phyloP scores from a whole-genome alignment of 2,329 filamentous ascomycete genomes.

The Plectosphaerella plurivora region DNA sequence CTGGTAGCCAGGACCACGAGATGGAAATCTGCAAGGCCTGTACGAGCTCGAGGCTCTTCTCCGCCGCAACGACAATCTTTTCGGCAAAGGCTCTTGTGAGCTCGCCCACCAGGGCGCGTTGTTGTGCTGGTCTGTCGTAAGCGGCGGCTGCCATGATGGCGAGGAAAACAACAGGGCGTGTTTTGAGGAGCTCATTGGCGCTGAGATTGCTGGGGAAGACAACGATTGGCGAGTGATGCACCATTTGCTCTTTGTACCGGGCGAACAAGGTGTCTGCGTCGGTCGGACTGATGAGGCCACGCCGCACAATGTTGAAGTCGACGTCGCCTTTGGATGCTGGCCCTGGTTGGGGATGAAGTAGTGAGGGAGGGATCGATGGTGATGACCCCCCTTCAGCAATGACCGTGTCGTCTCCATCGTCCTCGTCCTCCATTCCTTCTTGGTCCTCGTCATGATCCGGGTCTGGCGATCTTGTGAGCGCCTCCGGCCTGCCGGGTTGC shows the following conservation, averaged over 20 bases:
- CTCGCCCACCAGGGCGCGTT: conserved; percentile 60
- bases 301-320: conserved; percentile 48
- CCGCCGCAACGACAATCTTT: conserved; percentile 65
- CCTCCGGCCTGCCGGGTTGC: neutral
- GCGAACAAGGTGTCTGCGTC: conserved; percentile 49
- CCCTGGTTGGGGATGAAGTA: too few species aligned
- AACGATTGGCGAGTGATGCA: conserved; percentile 56
- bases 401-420: neutral
- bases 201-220: conserved; percentile 51
- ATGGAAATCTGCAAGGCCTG: conserved; percentile 70
- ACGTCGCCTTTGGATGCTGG: neutral
- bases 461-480: neutral
- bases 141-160: conserved; percentile 63
- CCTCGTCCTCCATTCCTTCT: neutral
- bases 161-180: conserved; percentile 64
- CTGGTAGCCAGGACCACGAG: conserved; percentile 84
- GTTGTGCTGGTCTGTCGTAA: conserved; percentile 50
- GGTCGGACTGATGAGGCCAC: conserved; percentile 51
- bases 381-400: neutral
- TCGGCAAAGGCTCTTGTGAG: conserved; percentile 70
- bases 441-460: conserved; percentile 1
- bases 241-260: conserved; percentile 56
- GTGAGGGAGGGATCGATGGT: too few species aligned
- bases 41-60: conserved; percentile 80
- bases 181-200: conserved; percentile 48